These are phyloP conservation scores for Cantharellus cinnabarinus DNA, from an alignment of 768 basidiomycete genomes.

Conservation along the genomic window DNA sequence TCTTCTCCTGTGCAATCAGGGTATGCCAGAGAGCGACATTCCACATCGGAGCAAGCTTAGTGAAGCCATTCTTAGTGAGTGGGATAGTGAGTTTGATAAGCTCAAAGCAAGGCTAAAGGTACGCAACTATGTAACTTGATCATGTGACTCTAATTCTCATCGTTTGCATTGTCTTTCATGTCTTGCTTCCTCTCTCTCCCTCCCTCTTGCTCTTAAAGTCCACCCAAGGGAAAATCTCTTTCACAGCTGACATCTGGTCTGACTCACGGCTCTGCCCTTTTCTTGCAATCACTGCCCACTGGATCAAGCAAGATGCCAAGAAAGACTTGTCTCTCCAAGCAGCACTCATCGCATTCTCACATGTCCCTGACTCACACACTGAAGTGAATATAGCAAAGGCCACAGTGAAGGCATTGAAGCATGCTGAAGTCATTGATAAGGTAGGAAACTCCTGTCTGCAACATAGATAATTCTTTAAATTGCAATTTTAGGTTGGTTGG, in stretches of 20 bases:
- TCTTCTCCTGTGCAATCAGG: neutral
- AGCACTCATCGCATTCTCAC: slow-evolving; percentile 1
- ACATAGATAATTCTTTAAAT: neutral
- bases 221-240: slow-evolving; percentile 2
- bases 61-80: neutral
- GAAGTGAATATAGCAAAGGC: slow-evolving; percentile 1
- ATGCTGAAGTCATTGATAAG: neutral
- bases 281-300: slow-evolving; percentile 3
- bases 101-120: neutral
- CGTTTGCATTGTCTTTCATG: neutral
- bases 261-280: neutral
- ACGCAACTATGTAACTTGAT: neutral
- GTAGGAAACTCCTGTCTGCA: neutral
- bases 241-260: slow-evolving; percentile 1
- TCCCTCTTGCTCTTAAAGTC: no score
- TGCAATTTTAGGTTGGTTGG: neutral
- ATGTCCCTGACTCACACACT: neutral
- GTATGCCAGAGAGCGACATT: neutral
- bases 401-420: neutral
- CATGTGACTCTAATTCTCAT: neutral
- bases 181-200: no score
- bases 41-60: neutral
- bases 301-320: neutral
- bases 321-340: neutral
- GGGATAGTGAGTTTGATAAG: neutral